Conservation (phyloP, 495 filamentous ascomycete species). For the Parathielavia hyrcaniae region DNA sequence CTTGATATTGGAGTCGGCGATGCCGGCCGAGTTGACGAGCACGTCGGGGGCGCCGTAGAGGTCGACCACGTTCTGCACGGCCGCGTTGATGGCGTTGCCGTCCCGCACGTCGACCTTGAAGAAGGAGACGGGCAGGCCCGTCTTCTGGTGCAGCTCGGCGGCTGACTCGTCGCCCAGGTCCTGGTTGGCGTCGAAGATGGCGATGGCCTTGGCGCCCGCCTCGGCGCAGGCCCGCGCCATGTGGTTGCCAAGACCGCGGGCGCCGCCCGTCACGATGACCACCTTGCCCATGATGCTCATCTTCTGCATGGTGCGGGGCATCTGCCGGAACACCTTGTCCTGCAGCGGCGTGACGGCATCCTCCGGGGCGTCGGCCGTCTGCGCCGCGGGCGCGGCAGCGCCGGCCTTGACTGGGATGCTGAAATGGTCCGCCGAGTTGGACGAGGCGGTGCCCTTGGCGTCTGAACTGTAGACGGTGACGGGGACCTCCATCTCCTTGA, state of each 20-base stretch:
- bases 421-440: constrained; percentile 57
- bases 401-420: constrained; percentile 72
- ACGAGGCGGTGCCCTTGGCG: constrained; percentile 37
- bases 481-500: constrained; percentile 47
- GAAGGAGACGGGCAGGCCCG: constrained; percentile 65
- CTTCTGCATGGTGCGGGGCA: constrained; percentile 57
- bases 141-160: constrained; percentile 57
- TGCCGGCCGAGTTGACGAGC: constrained; percentile 76
- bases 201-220: constrained; percentile 63
- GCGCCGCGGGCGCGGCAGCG: constrained; percentile 38
- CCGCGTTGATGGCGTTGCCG: constrained; percentile 52
- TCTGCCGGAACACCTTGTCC: constrained; percentile 38
- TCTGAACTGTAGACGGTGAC: constrained; percentile 45
- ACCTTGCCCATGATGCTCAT: constrained; percentile 61
- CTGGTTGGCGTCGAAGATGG: constrained; percentile 68
- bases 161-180: constrained; percentile 64
- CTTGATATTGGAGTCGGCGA: constrained; percentile 61
- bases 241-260: constrained; percentile 66
- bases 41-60: constrained; percentile 63
- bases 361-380: constrained; percentile 29
- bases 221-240: constrained; percentile 72
- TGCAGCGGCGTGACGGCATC: constrained; percentile 39
- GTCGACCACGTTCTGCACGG: constrained; percentile 53
- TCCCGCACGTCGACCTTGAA: constrained; percentile 74
- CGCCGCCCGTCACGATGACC: constrained; percentile 67